Percentiles rank a stretch among this genome's conserved stretches.
phyloP scores from a whole-genome alignment of 768 basidiomycete species.

The Amanita molliuscula region DNA sequence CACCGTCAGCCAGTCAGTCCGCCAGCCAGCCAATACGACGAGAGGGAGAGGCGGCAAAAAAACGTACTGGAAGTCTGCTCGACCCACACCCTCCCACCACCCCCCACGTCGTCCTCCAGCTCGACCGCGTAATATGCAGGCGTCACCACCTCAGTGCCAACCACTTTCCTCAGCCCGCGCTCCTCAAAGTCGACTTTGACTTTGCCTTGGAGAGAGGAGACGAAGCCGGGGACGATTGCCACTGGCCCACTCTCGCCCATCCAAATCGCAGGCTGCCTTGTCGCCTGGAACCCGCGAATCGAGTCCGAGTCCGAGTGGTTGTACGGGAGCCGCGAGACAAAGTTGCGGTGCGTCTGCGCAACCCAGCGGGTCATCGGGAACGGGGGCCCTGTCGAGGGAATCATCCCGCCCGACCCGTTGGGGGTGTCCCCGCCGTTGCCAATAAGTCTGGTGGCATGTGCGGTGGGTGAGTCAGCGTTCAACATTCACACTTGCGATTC shows the following conservation, averaged over 20 bases:
- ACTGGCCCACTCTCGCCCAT: conserved; percentile 74
- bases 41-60: neutral
- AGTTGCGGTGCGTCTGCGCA: conserved; percentile 69
- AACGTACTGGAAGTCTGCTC: conserved; percentile 56
- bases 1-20: too few relatives aligned
- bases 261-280: conserved; percentile 83
- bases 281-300: conserved; percentile 71
- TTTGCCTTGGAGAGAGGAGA: too few relatives aligned
- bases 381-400: conserved; percentile 64
- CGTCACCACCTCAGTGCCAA: conserved; percentile 41
- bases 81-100: conserved; percentile 39
- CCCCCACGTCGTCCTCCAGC: conserved; percentile 32
- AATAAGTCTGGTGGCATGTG: conserved; percentile 32
- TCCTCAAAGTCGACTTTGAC: conserved; percentile 46
- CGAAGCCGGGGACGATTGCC: conserved; percentile 47
- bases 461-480: too few relatives aligned
- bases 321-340: conserved; percentile 63
- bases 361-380: conserved; percentile 87
- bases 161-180: conserved; percentile 43
- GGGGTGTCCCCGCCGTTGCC: conserved; percentile 67
- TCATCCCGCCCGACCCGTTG: conserved; percentile 68
- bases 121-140: conserved; percentile 49
- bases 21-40: too few relatives aligned
- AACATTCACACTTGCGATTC: too few relatives aligned
- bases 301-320: conserved; percentile 38